A percentile compares a stretch with the other conserved stretches of the same genome.
Evolutionary conservation across 306 rosid genomes (phyloP).

Genomic region (Phaseolus lunatus): DNA sequence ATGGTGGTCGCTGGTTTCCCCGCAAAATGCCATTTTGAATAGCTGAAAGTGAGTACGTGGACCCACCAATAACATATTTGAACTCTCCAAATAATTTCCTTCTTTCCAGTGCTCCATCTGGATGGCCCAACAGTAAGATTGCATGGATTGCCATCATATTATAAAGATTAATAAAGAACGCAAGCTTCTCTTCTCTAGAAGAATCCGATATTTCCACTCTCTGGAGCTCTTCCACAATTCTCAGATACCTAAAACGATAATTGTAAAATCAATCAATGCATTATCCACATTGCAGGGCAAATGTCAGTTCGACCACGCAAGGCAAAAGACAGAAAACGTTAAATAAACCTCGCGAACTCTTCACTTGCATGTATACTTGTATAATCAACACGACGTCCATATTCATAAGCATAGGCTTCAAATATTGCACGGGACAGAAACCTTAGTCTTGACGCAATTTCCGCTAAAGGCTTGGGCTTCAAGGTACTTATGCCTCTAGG

Average conservation of each 20-base stretch:
- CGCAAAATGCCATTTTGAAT: conserved; percentile 94
- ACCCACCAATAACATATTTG: conserved; percentile 84
- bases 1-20: conserved; percentile 91
- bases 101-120: conserved; percentile 80
- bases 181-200: conserved; percentile 87
- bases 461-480: conserved; percentile 77
- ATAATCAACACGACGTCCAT: conserved; percentile 78
- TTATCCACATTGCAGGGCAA: conserved; percentile 28
- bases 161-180: conserved; percentile 93
- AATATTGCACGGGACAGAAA: conserved; percentile 70
- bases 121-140: conserved; percentile 75
- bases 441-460: conserved; percentile 88
- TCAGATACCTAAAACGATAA: conserved; percentile 70
- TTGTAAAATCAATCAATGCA: conserved; percentile 22
- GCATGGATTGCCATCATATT: conserved; percentile 98
- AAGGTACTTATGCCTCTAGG: conserved; percentile 74
- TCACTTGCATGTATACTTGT: conserved; percentile 83
- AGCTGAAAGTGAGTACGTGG: conserved; percentile 82
- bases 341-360: conserved; percentile 88
- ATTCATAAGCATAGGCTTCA: conserved; percentile 83
- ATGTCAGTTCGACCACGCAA: background rate
- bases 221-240: conserved; percentile 93
- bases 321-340: conserved; percentile 22
- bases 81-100: conserved; percentile 82
- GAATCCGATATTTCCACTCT: conserved; percentile 74